phyloP scores from a whole-genome alignment of 2,329 filamentous ascomycete genomes.

The Colletotrichum kahawae region DNA sequence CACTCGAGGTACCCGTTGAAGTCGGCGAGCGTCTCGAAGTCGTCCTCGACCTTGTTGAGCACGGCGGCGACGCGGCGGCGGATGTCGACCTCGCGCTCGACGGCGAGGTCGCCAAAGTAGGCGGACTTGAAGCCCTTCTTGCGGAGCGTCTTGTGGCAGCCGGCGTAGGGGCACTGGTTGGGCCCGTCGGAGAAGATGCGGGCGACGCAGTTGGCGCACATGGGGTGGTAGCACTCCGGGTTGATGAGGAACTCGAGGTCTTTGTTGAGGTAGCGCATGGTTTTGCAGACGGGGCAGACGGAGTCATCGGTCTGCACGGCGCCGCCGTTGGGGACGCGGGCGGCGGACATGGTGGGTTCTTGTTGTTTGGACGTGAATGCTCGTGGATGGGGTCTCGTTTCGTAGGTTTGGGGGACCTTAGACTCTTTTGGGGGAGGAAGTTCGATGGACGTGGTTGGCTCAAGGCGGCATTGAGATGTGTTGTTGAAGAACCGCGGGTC shows the following conservation, averaged over 20 bases:
- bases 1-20: slow-evolving; percentile 96
- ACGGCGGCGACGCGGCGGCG: slow-evolving; percentile 77
- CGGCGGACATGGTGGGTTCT: background rate
- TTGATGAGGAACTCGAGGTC: slow-evolving; percentile 97
- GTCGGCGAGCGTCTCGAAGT: slow-evolving; percentile 82
- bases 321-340: background rate
- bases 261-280: slow-evolving; percentile 91
- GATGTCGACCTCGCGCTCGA: slow-evolving; percentile 95
- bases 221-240: slow-evolving; percentile 98
- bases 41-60: slow-evolving; percentile 88
- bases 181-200: slow-evolving; percentile 93
- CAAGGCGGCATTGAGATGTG: background rate
- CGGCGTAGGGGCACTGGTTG: slow-evolving; percentile 88
- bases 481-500: background rate
- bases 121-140: slow-evolving; percentile 84
- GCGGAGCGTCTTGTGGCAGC: slow-evolving; percentile 85
- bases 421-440: background rate
- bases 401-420: background rate
- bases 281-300: slow-evolving; percentile 97
- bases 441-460: background rate
- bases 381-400: background rate
- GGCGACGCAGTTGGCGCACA: slow-evolving; percentile 96
- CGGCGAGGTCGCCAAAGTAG: slow-evolving; percentile 85
- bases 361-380: background rate
- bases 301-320: slow-evolving; percentile 53